Conservation (phyloP, 1,284 basidiomycete genomes). For the Microbotryum silenes-acaulis region DNA sequence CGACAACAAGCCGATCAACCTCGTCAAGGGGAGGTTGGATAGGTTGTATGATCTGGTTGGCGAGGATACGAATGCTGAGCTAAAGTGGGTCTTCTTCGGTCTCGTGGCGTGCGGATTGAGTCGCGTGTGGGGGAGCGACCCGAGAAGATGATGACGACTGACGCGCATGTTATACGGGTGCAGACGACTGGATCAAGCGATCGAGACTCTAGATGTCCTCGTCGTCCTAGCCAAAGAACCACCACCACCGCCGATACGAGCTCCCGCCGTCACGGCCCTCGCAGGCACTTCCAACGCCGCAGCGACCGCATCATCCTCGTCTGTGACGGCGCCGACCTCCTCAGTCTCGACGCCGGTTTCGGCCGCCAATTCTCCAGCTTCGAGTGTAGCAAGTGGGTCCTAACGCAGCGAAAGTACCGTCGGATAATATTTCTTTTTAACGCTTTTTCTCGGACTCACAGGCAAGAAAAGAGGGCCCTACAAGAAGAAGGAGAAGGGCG, state of each 20-base stretch:
- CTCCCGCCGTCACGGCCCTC: too few relatives aligned
- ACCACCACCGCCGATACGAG: too few relatives aligned
- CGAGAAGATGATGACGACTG: not conserved
- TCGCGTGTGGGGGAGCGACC: not conserved
- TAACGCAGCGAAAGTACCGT: not conserved
- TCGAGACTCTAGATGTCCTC: constrained; percentile 15
- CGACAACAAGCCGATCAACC: constrained; percentile 10
- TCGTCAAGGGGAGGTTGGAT: constrained; percentile 12
- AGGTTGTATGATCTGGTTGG: constrained; percentile 15
- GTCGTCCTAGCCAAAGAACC: not conserved
- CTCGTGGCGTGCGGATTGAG: too few relatives aligned
- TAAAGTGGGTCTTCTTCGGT: constrained; percentile 10
- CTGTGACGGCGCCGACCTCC: too few relatives aligned
- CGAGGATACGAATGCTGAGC: constrained; percentile 16
- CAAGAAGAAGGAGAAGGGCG: constrained; percentile 21
- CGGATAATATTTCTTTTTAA: not conserved
- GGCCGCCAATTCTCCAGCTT: too few relatives aligned
- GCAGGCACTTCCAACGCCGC: too few relatives aligned
- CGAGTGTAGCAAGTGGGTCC: too few relatives aligned
- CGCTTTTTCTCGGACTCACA: not conserved
- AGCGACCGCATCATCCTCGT: too few relatives aligned
- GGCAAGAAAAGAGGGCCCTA: constrained; percentile 8
- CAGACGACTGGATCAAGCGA: constrained; percentile 19
- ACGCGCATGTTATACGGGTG: not conserved
- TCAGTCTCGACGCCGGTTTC: too few relatives aligned